Evolutionary conservation across 2,329 filamentous ascomycete species (phyloP).

Genomic region (Neoscytalidium dimidiatum): DNA sequence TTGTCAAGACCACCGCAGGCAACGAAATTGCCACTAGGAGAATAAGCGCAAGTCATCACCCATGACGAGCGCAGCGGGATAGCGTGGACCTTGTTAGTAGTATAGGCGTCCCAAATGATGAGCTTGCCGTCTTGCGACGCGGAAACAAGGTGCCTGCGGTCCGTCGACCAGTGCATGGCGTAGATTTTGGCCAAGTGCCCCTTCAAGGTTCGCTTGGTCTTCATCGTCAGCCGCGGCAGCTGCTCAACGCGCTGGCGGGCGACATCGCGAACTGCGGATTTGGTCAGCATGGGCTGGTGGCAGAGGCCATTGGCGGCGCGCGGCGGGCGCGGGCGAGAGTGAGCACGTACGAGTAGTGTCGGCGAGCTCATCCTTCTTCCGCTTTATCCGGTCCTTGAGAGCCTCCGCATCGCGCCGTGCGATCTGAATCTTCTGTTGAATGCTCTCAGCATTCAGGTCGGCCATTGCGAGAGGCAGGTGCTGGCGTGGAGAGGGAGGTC

Average conservation of each 20-base stretch:
- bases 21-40: constrained; percentile 96
- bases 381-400: constrained; percentile 97
- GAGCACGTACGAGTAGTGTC: constrained; percentile 86
- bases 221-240: constrained; percentile 93
- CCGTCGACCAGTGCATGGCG: constrained; percentile 99
- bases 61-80: constrained; percentile 96
- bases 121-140: constrained; percentile 99
- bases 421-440: constrained; percentile 76
- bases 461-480: constrained; percentile 35
- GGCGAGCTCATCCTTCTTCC: constrained; percentile 99
- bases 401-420: constrained; percentile 97
- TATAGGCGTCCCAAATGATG: constrained; percentile 99
- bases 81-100: constrained; percentile 98
- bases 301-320: constrained; percentile 3
- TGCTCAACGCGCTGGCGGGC: constrained; percentile 90
- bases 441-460: constrained; percentile 53
- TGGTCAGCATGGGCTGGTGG: not conserved
- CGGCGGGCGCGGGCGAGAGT: constrained; percentile 7
- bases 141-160: constrained; percentile 93
- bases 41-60: constrained; percentile 99
- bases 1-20: constrained; percentile 98
- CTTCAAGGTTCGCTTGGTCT: constrained; percentile 94
- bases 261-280: constrained; percentile 79
- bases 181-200: constrained; percentile 99
- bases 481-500: not conserved